phyloP scores from a whole-genome alignment of 441 rosid genomes.

The Macaranga tanarius region DNA sequence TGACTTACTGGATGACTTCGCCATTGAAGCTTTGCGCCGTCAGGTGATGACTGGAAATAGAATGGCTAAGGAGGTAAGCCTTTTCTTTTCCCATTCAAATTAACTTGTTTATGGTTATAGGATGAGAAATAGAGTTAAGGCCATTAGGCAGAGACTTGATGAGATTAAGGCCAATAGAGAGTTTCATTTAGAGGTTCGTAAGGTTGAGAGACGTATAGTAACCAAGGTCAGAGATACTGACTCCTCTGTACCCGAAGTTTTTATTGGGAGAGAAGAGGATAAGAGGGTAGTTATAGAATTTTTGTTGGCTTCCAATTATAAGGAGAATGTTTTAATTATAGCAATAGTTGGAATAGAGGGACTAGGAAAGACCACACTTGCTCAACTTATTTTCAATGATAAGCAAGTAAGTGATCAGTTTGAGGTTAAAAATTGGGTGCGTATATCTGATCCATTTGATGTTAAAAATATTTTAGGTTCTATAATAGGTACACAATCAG shows the following conservation, averaged over 20 bases:
- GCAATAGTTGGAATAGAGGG: slow-evolving; percentile 25
- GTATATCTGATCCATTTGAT: slow-evolving; percentile 22
- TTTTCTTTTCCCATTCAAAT: not conserved
- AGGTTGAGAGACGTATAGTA: too few relatives aligned
- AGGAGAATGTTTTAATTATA: slow-evolving; percentile 7
- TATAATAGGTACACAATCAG: too few relatives aligned
- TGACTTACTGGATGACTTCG: slow-evolving; percentile 29
- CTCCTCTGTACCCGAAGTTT: slow-evolving; percentile 12
- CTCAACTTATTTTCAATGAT: slow-evolving; percentile 28
- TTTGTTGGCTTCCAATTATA: not conserved
- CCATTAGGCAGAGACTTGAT: too few relatives aligned
- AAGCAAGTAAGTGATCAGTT: not conserved
- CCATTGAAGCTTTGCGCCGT: not conserved
- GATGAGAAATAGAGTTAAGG: too few relatives aligned
- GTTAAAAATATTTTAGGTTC: slow-evolving; percentile 2
- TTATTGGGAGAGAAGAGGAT: slow-evolving; percentile 25
- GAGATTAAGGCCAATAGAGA: too few relatives aligned
- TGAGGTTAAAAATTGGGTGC: slow-evolving; percentile 13
- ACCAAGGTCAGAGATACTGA: too few relatives aligned
- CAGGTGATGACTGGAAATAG: not conserved
- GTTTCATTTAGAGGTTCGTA: too few relatives aligned
- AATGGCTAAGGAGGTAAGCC: not conserved
- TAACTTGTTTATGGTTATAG: too few relatives aligned
- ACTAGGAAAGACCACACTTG: slow-evolving; percentile 35
- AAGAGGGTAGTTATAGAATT: slow-evolving; percentile 1